Conservation (phyloP, 2,329 filamentous ascomycete species). For the Fusarium vanettenii region DNA sequence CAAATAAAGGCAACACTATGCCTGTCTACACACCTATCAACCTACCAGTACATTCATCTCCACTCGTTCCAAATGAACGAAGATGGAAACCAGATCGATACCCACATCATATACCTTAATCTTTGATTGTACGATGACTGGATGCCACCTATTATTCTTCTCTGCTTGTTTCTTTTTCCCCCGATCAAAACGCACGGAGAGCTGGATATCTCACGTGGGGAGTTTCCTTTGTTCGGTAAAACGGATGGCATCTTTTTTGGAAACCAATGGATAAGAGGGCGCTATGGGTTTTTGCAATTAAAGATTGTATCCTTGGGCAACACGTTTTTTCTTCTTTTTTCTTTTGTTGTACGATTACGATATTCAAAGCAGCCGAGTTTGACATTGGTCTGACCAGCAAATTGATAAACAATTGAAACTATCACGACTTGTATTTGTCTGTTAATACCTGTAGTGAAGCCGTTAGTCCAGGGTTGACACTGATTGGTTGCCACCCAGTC, state of each 20-base stretch:
- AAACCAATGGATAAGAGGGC: slow-evolving; percentile 8
- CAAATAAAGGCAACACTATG: slow-evolving; percentile 7
- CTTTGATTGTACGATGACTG: slow-evolving; percentile 24
- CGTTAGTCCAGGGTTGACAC: background rate
- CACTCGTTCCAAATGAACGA: slow-evolving; percentile 2
- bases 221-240: slow-evolving; percentile 15
- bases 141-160: slow-evolving; percentile 7
- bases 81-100: slow-evolving; percentile 30
- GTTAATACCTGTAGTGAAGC: background rate
- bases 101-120: slow-evolving; percentile 27
- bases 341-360: background rate
- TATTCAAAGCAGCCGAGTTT: background rate
- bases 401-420: slow-evolving; percentile 18
- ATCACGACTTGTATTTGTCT: background rate
- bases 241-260: background rate
- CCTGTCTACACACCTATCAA: background rate
- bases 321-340: background rate
- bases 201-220: slow-evolving; percentile 31
- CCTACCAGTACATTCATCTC: background rate
- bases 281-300: slow-evolving; percentile 3
- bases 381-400: background rate
- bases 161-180: background rate
- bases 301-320: slow-evolving; percentile 2
- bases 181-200: slow-evolving; percentile 10
- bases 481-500: no score